A percentile compares a stretch with the other conserved stretches of the same genome.
phyloP scores from a whole-genome alignment of 2,329 filamentous ascomycete species.

The Aspergillus felis region DNA sequence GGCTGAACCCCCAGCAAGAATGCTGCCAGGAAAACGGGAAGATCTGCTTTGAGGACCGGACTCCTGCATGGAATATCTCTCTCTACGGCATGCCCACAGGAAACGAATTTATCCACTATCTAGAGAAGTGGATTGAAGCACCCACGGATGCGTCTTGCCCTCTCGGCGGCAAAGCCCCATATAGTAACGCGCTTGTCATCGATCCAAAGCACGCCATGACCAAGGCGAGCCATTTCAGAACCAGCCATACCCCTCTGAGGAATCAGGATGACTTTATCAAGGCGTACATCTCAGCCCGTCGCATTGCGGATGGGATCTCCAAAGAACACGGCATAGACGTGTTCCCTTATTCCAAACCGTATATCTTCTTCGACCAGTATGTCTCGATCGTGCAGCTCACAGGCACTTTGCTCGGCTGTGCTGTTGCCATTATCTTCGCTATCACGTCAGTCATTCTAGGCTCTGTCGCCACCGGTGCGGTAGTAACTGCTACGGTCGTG shows the following conservation, averaged over 20 bases:
- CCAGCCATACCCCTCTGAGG: constrained; percentile 78
- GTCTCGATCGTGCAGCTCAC: constrained; percentile 77
- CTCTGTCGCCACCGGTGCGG: constrained; percentile 72
- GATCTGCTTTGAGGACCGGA: constrained; percentile 73
- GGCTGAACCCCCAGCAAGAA: constrained; percentile 85
- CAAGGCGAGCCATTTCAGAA: constrained; percentile 85
- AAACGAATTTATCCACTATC: constrained; percentile 82
- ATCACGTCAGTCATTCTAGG: constrained; percentile 79
- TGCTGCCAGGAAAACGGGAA: constrained; percentile 68
- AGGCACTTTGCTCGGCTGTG: constrained; percentile 72
- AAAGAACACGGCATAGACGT: constrained; percentile 71
- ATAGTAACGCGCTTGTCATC: constrained; percentile 77
- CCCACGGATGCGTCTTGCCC: constrained; percentile 82
- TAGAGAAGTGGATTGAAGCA: constrained; percentile 74
- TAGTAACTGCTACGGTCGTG: constrained; percentile 79
- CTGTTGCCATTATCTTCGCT: constrained; percentile 78
- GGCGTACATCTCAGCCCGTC: constrained; percentile 82
- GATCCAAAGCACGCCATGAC: constrained; percentile 65
- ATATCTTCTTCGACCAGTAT: constrained; percentile 99
- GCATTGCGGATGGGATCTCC: constrained; percentile 75
- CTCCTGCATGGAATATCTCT: constrained; percentile 84
- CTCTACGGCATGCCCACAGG: constrained; percentile 89
- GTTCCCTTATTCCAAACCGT: constrained; percentile 96
- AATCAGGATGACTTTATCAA: constrained; percentile 91
- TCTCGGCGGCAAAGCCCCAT: constrained; percentile 81